Evolutionary conservation across 331 rosid genomes (phyloP), one percentile per base, ranked within the genome.

Genomic region (Acacia concinna): DNA sequence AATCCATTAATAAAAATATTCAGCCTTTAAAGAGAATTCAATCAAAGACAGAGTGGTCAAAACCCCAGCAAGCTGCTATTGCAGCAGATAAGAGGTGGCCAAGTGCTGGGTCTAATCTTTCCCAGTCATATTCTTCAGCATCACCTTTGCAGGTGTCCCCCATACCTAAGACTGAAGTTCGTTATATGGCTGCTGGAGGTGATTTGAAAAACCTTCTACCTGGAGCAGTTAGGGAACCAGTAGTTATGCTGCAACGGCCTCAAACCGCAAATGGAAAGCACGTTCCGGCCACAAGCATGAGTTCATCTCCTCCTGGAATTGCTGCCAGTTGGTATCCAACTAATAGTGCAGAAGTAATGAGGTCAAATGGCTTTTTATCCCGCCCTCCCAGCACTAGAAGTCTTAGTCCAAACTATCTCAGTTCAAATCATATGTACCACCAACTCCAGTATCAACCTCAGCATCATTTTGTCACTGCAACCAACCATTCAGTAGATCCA

Each of bases 41-140:
- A 68, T 86, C 93, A 1, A 96, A 93, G 85, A 37, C 90, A 84
- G 98, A 96, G 56, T 96, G 97, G 98, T 67, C 86, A 60, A 90
- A 89, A 79, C 86, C 92, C 47, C 97, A 90, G 43, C 97, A 79
- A 54, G 78, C 87, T 30, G 80, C 83, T 2, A 28, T 82, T 47
- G 78, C 83, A 21, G 85, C 83, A 51, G 98, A 96, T 79, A 96
- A 89, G 84, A 90, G 89, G 82, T 89, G 97, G 94, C 84, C 92
- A 23, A 69, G 32, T 85, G 73, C 92, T 2, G 92, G 87, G 74
- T 83, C 91, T 30, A 89, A 81, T 84, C 88, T 88, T 71, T 79
- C 95, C 18, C 89, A 78, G 51, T 89, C 98, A 59, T 89, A 85
- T 88, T 85, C 98, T 64, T 78, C 89, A 78, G 84, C 85, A 15